These are phyloP conservation scores for Apodospora peruviana DNA, from an alignment of 495 filamentous ascomycete genomes.

Conservation along the genomic window DNA sequence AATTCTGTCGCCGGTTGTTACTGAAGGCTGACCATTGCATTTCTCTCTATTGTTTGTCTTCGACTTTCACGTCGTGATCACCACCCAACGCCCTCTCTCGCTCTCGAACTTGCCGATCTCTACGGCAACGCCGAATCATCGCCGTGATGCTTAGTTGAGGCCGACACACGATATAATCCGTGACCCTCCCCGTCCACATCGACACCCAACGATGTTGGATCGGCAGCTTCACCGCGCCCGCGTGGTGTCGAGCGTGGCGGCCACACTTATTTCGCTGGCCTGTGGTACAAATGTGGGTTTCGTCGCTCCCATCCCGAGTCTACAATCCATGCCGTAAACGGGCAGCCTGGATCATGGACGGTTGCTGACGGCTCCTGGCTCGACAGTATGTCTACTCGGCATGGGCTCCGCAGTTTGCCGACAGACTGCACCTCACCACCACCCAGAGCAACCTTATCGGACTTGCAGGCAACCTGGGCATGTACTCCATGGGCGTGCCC, in stretches of 20 bases:
- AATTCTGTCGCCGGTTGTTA: too few relatives aligned
- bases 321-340: neutral
- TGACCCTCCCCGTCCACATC: neutral
- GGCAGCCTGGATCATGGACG: neutral
- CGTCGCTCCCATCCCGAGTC: neutral
- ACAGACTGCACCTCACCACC: slow-evolving; percentile 75
- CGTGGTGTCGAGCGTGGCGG: slow-evolving; percentile 75
- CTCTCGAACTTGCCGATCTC: too few relatives aligned
- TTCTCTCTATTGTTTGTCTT: too few relatives aligned
- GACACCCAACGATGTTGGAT: slow-evolving; percentile 26
- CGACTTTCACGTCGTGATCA: too few relatives aligned
- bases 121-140: too few relatives aligned
- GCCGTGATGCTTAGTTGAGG: neutral
- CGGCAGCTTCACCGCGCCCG: slow-evolving; percentile 47
- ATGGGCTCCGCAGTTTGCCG: slow-evolving; percentile 93
- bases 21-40: too few relatives aligned
- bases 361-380: too few relatives aligned
- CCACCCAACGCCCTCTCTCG: too few relatives aligned
- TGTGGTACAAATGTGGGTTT: slow-evolving; percentile 81
- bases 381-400: slow-evolving; percentile 99
- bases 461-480: slow-evolving; percentile 86
- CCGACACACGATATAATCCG: neutral
- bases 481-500: slow-evolving; percentile 89
- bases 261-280: slow-evolving; percentile 77
- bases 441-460: slow-evolving; percentile 91